Evolutionary conservation across 495 filamentous ascomycete species (phyloP).

Genomic region (Aspergillus baeticus): DNA sequence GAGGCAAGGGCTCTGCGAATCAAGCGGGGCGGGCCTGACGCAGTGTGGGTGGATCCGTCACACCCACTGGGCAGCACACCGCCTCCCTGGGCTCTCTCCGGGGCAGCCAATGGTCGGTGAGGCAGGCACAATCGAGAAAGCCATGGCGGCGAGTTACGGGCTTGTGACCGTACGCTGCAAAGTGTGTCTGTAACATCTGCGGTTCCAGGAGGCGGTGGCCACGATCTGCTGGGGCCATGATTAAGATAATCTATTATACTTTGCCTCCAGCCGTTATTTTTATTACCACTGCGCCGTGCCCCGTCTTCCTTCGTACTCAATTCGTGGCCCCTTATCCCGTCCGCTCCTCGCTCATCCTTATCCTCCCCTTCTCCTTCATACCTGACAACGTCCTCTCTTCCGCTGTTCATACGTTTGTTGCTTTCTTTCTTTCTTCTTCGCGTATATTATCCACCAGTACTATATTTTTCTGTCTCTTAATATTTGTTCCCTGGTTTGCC

Average conservation of each 20-base stretch:
- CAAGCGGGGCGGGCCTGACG: neutral
- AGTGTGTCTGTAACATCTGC: neutral
- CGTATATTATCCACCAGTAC: slow-evolving; percentile 5
- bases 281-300: neutral
- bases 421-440: slow-evolving; percentile 8
- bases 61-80: neutral
- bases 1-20: neutral
- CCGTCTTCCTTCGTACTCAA: neutral
- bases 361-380: slow-evolving; percentile 8
- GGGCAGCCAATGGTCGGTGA: neutral
- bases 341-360: neutral
- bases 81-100: neutral
- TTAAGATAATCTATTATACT: slow-evolving; percentile 11
- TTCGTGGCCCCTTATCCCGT: neutral
- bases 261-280: slow-evolving; percentile 8
- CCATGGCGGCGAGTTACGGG: neutral
- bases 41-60: neutral
- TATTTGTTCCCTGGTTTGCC: slow-evolving; percentile 11
- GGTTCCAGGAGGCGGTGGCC: neutral
- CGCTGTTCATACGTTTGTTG: slow-evolving; percentile 13
- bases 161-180: neutral
- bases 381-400: slow-evolving; percentile 3
- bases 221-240: neutral
- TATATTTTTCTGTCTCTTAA: slow-evolving; percentile 17
- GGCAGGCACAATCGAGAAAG: neutral